Base-by-base conservation (phyloP, 2,329 filamentous ascomycete genomes). In the Fusarium clavum region DNA sequence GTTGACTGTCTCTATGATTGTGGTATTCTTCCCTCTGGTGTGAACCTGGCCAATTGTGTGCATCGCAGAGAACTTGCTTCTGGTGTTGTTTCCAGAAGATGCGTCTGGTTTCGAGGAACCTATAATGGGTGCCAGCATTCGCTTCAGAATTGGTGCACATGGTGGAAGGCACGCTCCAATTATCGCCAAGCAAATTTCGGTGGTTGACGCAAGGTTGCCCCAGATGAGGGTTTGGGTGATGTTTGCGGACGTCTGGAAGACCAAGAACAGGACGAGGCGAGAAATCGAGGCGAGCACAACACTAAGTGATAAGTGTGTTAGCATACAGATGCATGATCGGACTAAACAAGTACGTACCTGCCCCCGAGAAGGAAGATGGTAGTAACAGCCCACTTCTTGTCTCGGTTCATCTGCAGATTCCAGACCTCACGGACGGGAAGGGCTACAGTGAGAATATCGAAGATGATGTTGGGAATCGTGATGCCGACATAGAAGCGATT, bases 151-250 rank as follows among this genome's bases (percentile, higher is more conserved):
- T 6, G 62, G 62, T 4, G 62, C 53, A 11, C 62, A 66, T 5
- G 58, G 53, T 5, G 62, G 62, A 2, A 66, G 47, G 6, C 58
- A 66, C 16, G 62, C 53, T 32, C 27, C 62, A 14, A 66, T 57
- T 2, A 66, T 62, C 3, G 58, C 58, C 5, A 66, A 44, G 22
- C 62, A 66, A 25, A 74, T 69, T 29, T 73, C 69, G 38, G 71
- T 66, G n/a, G 75, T 72, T 2, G 75, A 64, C 6, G 56, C 62
- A 8, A 54, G 18, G n/a, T 65, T 53, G 4, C 47, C 43, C 18
- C 61, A 53, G 29, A 66, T 43, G 30, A 66, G 25, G 13, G 53
- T 53, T 22, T 62, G 58, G 8, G 47, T 66, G 30, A 51, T 22
- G 44, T 66, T 62, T 25, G 57, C 38, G 6, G 46, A 53, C 18